Evolutionary conservation across 805 yeast species (phyloP).

Genomic region (Grigorovia jiainica): DNA sequence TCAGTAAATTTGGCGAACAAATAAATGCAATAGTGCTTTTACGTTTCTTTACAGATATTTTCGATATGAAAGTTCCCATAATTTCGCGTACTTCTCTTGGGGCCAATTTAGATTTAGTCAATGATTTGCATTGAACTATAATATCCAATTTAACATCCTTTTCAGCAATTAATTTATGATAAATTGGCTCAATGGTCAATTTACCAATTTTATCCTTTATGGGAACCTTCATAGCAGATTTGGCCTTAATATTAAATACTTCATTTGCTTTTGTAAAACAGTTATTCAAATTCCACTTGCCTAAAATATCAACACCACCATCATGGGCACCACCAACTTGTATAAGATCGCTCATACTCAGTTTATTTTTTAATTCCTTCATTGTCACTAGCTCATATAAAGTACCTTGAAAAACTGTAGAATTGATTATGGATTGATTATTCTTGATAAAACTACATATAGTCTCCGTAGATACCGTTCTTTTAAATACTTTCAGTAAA

Average conservation of each 20-base stretch:
- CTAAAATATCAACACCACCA: slow-evolving; percentile 27
- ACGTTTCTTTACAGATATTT: slow-evolving; percentile 10
- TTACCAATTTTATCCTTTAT: slow-evolving; percentile 13
- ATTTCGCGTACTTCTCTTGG: slow-evolving; percentile 27
- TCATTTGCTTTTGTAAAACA: slow-evolving; percentile 10
- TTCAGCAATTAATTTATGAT: slow-evolving; percentile 6
- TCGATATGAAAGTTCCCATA: slow-evolving; percentile 23
- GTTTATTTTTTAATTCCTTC: slow-evolving; percentile 22
- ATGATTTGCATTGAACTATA: slow-evolving; percentile 28
- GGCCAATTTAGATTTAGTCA: slow-evolving; percentile 19
- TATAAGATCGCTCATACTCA: slow-evolving; percentile 14
- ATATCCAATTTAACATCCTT: slow-evolving; percentile 10
- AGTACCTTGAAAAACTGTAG: slow-evolving; percentile 28
- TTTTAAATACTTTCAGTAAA: not conserved
- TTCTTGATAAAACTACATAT: slow-evolving; percentile 8
- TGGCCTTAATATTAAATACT: not conserved
- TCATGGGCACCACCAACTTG: slow-evolving; percentile 29
- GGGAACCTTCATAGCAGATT: slow-evolving; percentile 7
- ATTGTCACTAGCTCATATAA: slow-evolving; percentile 27
- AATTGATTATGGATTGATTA: slow-evolving; percentile 15
- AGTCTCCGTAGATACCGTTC: not conserved
- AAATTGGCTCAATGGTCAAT: slow-evolving; percentile 14
- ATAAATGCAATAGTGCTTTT: slow-evolving; percentile 20
- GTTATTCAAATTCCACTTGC: slow-evolving; percentile 17
- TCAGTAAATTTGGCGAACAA: slow-evolving; percentile 27